Percentiles rank a stretch among this genome's conserved stretches.
These are phyloP conservation scores for Coccomyxa sp. DNA, from an alignment of 139 green algal genomes.

Conservation along the genomic window DNA sequence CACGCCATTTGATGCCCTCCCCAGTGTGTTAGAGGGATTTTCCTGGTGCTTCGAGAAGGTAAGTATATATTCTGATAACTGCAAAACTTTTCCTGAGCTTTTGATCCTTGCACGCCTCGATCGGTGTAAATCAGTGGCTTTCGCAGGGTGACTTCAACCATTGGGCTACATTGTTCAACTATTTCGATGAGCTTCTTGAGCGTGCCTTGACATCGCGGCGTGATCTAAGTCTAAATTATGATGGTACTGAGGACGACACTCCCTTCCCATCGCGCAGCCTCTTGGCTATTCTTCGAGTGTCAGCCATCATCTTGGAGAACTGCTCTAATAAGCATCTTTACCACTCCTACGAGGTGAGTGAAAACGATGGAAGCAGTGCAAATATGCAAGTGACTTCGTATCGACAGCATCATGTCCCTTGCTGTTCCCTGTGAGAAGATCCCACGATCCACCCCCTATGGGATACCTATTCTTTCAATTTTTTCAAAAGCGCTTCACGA, in stretches of 20 bases:
- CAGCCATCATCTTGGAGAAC: slow-evolving; percentile 78
- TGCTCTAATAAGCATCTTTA: slow-evolving; percentile 91
- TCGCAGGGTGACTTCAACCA: slow-evolving; percentile 86
- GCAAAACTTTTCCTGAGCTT: neutral
- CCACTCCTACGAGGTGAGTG: slow-evolving; percentile 75
- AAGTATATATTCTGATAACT: neutral
- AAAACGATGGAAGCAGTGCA: neutral
- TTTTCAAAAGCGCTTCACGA: too few species aligned
- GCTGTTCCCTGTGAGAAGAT: too few species aligned
- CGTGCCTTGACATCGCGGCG: slow-evolving; percentile 39
- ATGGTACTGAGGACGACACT: slow-evolving; percentile 1
- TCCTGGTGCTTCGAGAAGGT: slow-evolving; percentile 77
- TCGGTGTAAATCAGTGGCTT: neutral
- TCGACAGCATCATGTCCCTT: too few species aligned
- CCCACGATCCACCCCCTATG: too few species aligned
- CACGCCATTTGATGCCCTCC: slow-evolving; percentile 34
- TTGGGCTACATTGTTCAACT: slow-evolving; percentile 84
- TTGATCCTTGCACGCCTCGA: neutral
- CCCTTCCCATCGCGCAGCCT: slow-evolving; percentile 54
- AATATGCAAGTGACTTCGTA: neutral
- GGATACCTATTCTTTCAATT: too few species aligned
- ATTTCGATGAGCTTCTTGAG: slow-evolving; percentile 80
- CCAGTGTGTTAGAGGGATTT: slow-evolving; percentile 54
- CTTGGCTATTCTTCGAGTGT: slow-evolving; percentile 67
- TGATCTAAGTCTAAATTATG: slow-evolving; percentile 47